Evolutionary conservation across 495 filamentous ascomycete genomes (phyloP).

Genomic region (Penicillium salamii): DNA sequence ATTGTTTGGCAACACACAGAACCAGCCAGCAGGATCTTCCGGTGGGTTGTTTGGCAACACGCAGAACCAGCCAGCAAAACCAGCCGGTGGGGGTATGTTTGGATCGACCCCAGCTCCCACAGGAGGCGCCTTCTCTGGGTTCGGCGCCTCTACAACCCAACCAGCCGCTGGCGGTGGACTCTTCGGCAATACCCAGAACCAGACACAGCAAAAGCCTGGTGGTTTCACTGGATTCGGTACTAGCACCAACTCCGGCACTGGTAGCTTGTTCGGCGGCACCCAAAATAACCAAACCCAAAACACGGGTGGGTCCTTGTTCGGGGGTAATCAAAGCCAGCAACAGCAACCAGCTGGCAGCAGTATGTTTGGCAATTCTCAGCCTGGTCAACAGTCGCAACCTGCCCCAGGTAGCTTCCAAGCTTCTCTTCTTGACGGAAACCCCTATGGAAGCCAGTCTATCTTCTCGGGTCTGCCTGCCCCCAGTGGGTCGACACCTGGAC

Average conservation of each 20-base stretch:
- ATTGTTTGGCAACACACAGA: slow-evolving; percentile 42
- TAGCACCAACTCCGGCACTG: slow-evolving; percentile 30
- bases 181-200: slow-evolving; percentile 35
- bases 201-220: slow-evolving; percentile 36
- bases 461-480: slow-evolving; percentile 68
- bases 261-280: slow-evolving; percentile 47
- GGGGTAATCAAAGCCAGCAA: slow-evolving; percentile 59
- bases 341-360: slow-evolving; percentile 50
- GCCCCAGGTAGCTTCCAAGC: slow-evolving; percentile 65
- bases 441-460: slow-evolving; percentile 80
- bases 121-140: slow-evolving; percentile 2
- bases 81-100: slow-evolving; percentile 36
- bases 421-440: slow-evolving; percentile 70
- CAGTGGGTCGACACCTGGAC: slow-evolving; percentile 66
- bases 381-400: slow-evolving; percentile 44
- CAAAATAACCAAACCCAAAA: slow-evolving; percentile 32
- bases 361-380: slow-evolving; percentile 64
- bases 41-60: slow-evolving; percentile 31
- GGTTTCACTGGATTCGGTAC: slow-evolving; percentile 23
- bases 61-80: slow-evolving; percentile 42
- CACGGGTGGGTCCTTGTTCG: slow-evolving; percentile 59
- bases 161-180: slow-evolving; percentile 26
- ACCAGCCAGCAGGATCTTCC: slow-evolving; percentile 28
- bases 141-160: slow-evolving; percentile 11
- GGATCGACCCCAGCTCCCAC: slow-evolving; percentile 15